phyloP scores from a whole-genome alignment of 2,329 filamentous ascomycete species.

The Neodidymelliopsis sp. region DNA sequence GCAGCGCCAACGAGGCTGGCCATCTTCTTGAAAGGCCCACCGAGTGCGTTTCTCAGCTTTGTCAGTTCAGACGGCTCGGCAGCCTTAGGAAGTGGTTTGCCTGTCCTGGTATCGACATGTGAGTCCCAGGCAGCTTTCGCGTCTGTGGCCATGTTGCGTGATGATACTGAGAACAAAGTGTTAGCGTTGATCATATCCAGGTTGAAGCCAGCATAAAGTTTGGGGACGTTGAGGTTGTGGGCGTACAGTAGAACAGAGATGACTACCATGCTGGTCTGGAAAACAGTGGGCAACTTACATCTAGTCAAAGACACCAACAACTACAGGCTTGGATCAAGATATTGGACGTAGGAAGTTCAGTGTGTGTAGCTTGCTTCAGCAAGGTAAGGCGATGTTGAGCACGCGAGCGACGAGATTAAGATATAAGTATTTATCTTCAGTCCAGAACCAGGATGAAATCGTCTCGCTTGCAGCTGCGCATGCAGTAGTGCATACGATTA shows the following conservation, averaged over 20 bases:
- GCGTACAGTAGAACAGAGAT: background rate
- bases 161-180: constrained; percentile 1
- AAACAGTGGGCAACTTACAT: constrained; percentile 10
- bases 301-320: constrained; percentile 15
- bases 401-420: constrained; percentile 2
- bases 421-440: constrained; percentile 10
- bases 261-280: background rate
- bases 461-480: constrained; percentile 10
- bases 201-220: background rate
- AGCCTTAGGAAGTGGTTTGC: constrained; percentile 34
- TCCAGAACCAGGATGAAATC: constrained; percentile 5
- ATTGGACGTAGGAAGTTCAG: background rate
- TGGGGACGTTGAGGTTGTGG: background rate
- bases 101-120: constrained; percentile 45
- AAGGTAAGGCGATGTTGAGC: constrained; percentile 5
- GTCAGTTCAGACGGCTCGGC: constrained; percentile 44
- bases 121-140: constrained; percentile 36
- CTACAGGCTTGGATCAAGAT: background rate
- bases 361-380: constrained; percentile 2
- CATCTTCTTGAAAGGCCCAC: constrained; percentile 37
- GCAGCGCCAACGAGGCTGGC: constrained; percentile 40
- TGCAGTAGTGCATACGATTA: constrained; percentile 17
- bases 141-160: constrained; percentile 25
- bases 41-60: constrained; percentile 41
- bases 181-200: background rate